Evolutionary conservation across 2,329 filamentous ascomycete species (phyloP).

Genomic region (Triangularia setosa): DNA sequence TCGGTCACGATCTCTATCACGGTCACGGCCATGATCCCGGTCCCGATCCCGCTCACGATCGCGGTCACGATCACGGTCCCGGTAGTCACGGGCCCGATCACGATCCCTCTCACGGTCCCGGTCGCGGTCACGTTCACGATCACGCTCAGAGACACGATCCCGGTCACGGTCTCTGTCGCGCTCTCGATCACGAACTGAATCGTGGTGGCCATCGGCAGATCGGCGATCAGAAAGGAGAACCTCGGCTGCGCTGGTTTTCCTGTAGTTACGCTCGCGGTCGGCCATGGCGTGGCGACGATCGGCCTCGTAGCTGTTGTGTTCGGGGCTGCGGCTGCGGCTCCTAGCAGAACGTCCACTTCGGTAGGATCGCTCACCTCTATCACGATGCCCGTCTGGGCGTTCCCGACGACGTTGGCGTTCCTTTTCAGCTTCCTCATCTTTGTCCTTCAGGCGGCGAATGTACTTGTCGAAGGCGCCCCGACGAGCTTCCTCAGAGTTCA

Average conservation of each 20-base stretch:
- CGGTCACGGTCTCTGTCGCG: conserved; percentile 30
- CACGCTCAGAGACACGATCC: conserved; percentile 30
- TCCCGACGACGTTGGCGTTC: conserved; percentile 58
- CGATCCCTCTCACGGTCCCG: conserved; percentile 26
- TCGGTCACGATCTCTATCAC: conserved; percentile 38
- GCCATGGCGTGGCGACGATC: conserved; percentile 91
- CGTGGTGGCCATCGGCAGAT: conserved; percentile 43
- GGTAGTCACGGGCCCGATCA: conserved; percentile 30
- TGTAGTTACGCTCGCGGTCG: conserved; percentile 89
- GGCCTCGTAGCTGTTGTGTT: conserved; percentile 90
- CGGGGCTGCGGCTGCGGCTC: conserved; percentile 86
- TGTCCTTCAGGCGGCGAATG: conserved; percentile 84
- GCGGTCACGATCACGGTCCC: conserved; percentile 37
- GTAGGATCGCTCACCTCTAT: conserved; percentile 61
- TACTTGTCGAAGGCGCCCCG: conserved; percentile 86
- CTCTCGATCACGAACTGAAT: conserved; percentile 34
- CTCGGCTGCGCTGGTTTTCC: conserved; percentile 70
- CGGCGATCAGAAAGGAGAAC: conserved; percentile 54
- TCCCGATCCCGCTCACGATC: conserved; percentile 37
- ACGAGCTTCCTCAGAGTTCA: conserved; percentile 78
- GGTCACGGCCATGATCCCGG: conserved; percentile 33
- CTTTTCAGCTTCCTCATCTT: conserved; percentile 76
- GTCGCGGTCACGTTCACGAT: conserved; percentile 29
- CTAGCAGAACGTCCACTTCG: conserved; percentile 55
- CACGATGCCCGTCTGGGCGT: conserved; percentile 53